A percentile compares a stretch with the other conserved stretches of the same genome.
phyloP scores from a whole-genome alignment of 345 rosid genomes.

The Camelina hispida region DNA sequence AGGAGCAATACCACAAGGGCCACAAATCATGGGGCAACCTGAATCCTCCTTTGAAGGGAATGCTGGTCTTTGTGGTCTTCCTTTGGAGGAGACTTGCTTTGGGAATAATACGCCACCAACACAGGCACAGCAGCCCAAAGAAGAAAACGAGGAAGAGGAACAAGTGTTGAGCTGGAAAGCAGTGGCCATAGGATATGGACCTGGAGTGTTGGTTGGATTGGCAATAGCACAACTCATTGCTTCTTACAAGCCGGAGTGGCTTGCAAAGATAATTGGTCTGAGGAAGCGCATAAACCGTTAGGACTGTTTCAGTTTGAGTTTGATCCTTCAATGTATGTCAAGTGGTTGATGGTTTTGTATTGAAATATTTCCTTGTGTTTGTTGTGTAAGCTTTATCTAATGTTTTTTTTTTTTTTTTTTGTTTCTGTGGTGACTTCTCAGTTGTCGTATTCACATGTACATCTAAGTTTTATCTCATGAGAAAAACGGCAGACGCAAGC shows the following conservation, averaged over 20 bases:
- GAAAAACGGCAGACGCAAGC: neutral
- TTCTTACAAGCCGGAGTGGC: conserved; percentile 28
- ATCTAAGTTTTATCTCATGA: neutral
- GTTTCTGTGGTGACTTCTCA: neutral
- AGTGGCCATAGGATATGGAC: conserved; percentile 19
- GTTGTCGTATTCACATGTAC: neutral
- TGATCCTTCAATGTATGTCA: neutral
- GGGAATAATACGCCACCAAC: neutral
- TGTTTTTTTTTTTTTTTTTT: neutral
- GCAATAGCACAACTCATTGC: conserved; percentile 24
- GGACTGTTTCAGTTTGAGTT: neutral
- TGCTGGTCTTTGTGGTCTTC: conserved; percentile 37
- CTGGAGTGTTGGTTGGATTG: conserved; percentile 32
- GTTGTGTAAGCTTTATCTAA: too few relatives aligned
- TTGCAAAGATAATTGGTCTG: neutral
- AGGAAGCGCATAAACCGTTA: neutral
- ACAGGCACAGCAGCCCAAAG: neutral
- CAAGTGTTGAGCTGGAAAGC: conserved; percentile 20
- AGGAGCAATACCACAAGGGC: conserved; percentile 32
- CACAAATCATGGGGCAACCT: conserved; percentile 25
- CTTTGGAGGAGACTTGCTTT: conserved; percentile 3
- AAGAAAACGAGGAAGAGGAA: neutral
- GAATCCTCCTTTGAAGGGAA: conserved; percentile 27
- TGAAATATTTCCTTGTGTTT: too few relatives aligned
- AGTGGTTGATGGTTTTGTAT: neutral